Conservation (phyloP, 1,284 basidiomycete species). For the Rugosomyces carneus region DNA sequence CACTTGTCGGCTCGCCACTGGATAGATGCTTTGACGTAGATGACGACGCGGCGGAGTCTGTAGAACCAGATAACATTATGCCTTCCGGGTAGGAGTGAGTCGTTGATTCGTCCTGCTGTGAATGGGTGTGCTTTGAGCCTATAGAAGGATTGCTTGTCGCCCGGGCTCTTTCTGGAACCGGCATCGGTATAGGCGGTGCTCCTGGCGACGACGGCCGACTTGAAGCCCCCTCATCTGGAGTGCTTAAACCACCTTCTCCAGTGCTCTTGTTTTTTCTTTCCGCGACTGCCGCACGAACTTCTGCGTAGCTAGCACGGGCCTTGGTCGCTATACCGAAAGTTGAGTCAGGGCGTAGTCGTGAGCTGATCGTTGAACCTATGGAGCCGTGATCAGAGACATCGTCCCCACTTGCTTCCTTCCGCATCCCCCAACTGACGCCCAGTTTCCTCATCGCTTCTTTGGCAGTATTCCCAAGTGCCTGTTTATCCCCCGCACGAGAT, state of each 20-base stretch:
- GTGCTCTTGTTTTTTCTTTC: constrained; percentile 43
- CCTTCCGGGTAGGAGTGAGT: constrained; percentile 15
- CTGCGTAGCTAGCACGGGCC: constrained; percentile 56
- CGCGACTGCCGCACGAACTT: constrained; percentile 63
- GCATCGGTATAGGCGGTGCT: constrained; percentile 16
- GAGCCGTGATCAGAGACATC: constrained; percentile 40
- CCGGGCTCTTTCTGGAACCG: constrained; percentile 14
- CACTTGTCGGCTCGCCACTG: constrained; percentile 9
- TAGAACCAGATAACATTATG: constrained; percentile 14
- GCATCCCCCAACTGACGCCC: constrained; percentile 74
- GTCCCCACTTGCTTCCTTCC: constrained; percentile 45
- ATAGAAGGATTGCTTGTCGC: constrained; percentile 14
- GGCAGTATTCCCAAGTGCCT: constrained; percentile 73
- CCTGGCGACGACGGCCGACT: constrained; percentile 18
- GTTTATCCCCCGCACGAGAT: constrained; percentile 74
- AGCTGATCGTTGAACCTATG: constrained; percentile 33
- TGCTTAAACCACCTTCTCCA: constrained; percentile 24
- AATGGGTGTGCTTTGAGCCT: neutral
- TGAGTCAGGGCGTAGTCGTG: constrained; percentile 26
- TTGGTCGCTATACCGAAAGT: constrained; percentile 29
- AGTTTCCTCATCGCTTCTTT: constrained; percentile 85
- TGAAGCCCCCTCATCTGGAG: constrained; percentile 7
- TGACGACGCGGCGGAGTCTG: constrained; percentile 11
- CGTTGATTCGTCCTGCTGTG: constrained; percentile 1
- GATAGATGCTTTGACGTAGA: constrained; percentile 12